These are phyloP conservation scores for Quillaja saponaria DNA, from an alignment of 306 rosid species.

Conservation along the genomic window DNA sequence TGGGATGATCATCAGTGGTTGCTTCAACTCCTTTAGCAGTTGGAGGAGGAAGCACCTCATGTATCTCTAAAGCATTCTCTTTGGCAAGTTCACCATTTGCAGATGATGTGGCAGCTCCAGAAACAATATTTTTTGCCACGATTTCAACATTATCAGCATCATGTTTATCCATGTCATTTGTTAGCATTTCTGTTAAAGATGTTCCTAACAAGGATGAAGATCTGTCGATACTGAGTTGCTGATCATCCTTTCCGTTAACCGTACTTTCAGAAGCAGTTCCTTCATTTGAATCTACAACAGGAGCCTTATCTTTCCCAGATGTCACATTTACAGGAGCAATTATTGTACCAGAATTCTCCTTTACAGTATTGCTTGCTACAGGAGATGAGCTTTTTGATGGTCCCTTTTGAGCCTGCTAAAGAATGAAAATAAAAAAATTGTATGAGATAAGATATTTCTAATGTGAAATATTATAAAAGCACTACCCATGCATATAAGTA, in stretches of 20 bases:
- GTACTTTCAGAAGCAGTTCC: conserved; percentile 38
- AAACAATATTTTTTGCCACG: conserved; percentile 34
- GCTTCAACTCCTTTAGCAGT: conserved; percentile 43
- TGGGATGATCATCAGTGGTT: conserved; percentile 41
- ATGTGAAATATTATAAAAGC: conserved; percentile 21
- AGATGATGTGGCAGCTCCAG: conserved; percentile 42
- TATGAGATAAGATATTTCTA: conserved; percentile 15
- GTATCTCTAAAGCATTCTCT: conserved; percentile 47
- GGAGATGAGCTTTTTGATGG: conserved; percentile 33
- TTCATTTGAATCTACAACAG: conserved; percentile 43
- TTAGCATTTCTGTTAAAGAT: conserved; percentile 37
- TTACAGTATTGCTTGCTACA: conserved; percentile 31
- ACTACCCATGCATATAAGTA: conserved; percentile 6
- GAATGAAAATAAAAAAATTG: no score
- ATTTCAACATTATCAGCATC: conserved; percentile 41
- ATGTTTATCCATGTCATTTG: conserved; percentile 46
- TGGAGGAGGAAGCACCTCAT: conserved; percentile 45
- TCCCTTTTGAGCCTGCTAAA: conserved; percentile 59
- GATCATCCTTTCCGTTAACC: conserved; percentile 40
- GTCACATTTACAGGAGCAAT: conserved; percentile 36
- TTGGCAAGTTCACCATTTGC: conserved; percentile 45
- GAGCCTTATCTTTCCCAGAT: conserved; percentile 45
- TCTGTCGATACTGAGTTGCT: conserved; percentile 36
- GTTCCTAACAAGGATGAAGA: conserved; percentile 34
- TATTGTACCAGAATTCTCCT: conserved; percentile 45